Base-by-base conservation (phyloP, 2,329 filamentous ascomycete species). In the Chrysoporthe deuterocubensis region DNA sequence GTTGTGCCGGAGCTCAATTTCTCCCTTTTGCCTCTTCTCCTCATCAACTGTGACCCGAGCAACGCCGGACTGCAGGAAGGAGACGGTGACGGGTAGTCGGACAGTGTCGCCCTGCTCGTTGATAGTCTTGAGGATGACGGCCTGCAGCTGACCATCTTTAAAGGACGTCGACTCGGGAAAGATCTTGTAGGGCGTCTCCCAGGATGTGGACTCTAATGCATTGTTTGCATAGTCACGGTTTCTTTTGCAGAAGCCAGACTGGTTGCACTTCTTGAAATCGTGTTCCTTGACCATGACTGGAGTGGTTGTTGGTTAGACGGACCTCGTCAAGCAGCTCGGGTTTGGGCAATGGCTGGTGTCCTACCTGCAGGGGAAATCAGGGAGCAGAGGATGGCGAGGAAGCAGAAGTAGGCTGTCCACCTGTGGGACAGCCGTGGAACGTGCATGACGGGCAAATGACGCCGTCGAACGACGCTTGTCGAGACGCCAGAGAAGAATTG, bases 161-260 rank as follows among this genome's bases (percentile, higher is more conserved):
- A 97, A 91, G 9, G 86, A 86, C 68, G 96, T 83, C 1, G 93
- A 91, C 42, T 90, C 86, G 64, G 91, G 81, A 54, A 90, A 84
- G 71, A 99, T 85, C 71, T 85, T 84, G 81, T 98, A 99, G 0
- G 95, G 95, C 8, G 93, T 90, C 72, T 84, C 83, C 92, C 93
- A 97, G 40, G 85, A 83, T 9, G 87, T 85, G 69, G 88, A 89
- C 66, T 88, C 81, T 58, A 87, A 81, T 71, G 90, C 93, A 71
- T 87, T 83, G 80, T 98, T 94, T 77, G 96, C 96, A 77, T 92
- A 94, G 50, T 88, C 92, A 78, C 96, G 90, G 81, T 98, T 98
- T 72, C 96, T 92, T 78, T 94, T 96, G 82, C 96, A 99, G 83
- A 99, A 99, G 75, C 96, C 96, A 4, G 95, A 96, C 78, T 99